Evolutionary conservation across 768 basidiomycete genomes (phyloP).

Genomic region (Russula olivacea): DNA sequence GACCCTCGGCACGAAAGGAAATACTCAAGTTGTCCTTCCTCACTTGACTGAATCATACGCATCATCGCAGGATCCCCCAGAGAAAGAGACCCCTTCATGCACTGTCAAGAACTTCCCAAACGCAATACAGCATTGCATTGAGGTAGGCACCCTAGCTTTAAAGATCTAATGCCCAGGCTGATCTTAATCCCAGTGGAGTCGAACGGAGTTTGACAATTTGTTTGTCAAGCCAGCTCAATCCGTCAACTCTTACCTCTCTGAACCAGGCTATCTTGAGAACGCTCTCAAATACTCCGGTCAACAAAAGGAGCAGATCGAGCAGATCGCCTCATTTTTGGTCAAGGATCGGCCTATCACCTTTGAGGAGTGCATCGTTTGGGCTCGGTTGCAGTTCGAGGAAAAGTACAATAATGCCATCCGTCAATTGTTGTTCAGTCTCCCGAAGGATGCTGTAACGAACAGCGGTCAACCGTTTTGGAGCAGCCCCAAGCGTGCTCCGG

Average conservation of each 20-base stretch:
- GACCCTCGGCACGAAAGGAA: conserved; percentile 97
- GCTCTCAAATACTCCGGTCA: conserved; percentile 88
- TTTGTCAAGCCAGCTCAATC: conserved; percentile 93
- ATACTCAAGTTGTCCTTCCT: conserved; percentile 91
- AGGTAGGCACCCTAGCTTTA: conserved; percentile 46
- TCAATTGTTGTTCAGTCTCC: conserved; percentile 88
- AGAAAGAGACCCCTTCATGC: conserved; percentile 94
- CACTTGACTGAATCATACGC: conserved; percentile 94
- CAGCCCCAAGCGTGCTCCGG: conserved; percentile 95
- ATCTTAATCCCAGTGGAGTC: conserved; percentile 65
- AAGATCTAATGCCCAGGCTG: not conserved
- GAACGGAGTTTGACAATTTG: conserved; percentile 84
- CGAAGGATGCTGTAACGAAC: conserved; percentile 87
- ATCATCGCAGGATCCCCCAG: conserved; percentile 97
- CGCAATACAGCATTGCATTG: conserved; percentile 95
- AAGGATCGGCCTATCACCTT: conserved; percentile 91
- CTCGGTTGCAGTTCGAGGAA: conserved; percentile 88
- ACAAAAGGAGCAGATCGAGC: conserved; percentile 82
- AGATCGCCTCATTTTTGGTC: conserved; percentile 85
- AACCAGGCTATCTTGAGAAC: conserved; percentile 91
- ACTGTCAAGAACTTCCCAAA: conserved; percentile 99
- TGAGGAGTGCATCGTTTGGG: conserved; percentile 97
- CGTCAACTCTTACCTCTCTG: conserved; percentile 93
- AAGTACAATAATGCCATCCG: conserved; percentile 91
- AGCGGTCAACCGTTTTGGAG: conserved; percentile 98